A percentile compares a stretch with the other conserved stretches of the same genome.
Evolutionary conservation across 352 stramenopile species (phyloP).

Genomic region (Globisporangium irregulare): DNA sequence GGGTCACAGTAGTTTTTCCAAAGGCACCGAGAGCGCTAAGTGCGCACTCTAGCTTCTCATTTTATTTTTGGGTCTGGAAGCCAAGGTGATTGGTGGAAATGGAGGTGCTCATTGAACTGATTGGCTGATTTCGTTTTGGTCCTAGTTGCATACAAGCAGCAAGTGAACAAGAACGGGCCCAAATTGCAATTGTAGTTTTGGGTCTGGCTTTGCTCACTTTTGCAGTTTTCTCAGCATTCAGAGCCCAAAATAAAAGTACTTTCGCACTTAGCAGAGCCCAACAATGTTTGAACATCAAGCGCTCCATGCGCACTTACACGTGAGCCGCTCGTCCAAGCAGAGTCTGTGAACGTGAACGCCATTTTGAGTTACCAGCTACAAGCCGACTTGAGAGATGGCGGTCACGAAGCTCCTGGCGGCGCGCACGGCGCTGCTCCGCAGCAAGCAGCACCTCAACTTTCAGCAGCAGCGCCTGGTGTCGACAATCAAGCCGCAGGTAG

Average conservation of each 20-base stretch:
- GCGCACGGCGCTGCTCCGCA: slow-evolving; percentile 7
- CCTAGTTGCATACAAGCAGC: neutral
- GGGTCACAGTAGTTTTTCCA: slow-evolving; percentile 15
- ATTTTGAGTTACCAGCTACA: neutral
- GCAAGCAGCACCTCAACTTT: neutral
- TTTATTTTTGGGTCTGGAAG: neutral
- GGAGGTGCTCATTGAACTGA: too few relatives aligned
- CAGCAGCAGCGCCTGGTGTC: slow-evolving; percentile 10
- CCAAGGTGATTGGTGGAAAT: neutral
- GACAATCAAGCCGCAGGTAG: slow-evolving; percentile 37
- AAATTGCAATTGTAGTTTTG: neutral
- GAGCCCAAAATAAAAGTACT: neutral
- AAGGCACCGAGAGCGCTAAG: neutral
- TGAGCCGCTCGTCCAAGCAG: slow-evolving; percentile 8
- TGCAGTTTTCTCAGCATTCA: neutral
- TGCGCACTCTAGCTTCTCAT: neutral
- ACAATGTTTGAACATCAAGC: neutral
- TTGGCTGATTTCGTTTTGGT: too few relatives aligned
- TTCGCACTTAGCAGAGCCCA: neutral
- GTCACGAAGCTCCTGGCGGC: slow-evolving; percentile 12
- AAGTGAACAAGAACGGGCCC: neutral
- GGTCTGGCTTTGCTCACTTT: neutral
- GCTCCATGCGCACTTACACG: neutral
- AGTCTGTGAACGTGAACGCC: neutral
- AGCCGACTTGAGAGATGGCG: neutral